Evolutionary conservation across 805 yeast genomes (phyloP), one percentile per base, ranked within the genome.

Genomic region (Wickerhamiella brachini): DNA sequence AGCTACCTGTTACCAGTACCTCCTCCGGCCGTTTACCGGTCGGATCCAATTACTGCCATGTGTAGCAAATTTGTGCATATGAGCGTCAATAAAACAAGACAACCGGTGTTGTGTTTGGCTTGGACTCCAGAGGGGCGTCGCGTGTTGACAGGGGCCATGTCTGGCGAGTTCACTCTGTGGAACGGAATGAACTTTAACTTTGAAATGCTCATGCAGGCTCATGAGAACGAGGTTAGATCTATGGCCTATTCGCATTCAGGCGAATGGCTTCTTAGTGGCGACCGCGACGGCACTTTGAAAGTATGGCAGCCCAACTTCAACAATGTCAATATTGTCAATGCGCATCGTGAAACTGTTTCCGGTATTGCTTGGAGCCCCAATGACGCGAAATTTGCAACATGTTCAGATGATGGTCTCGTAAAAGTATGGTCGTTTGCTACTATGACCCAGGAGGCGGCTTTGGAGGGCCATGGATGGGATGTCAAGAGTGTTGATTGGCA

Each of bases 301-400:
- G 90, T 84, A 62, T 93, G 98, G 98, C 97, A 89, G 68, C 95
- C 97, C 5, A 93, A 93, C 67, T 86, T 93, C 71, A 93, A 93
- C 68, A 90, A 93, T 71, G 97, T 94, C 46, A 88, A 90, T 64
- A 61, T 77, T 49, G 65, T 80, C 34, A 74, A 76, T 41, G 88
- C 82, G 0, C 95, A 88, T 63, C 73, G 83, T 5, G 93, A 86
- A 65, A 85, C 85, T 9, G 76, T 93, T 42, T 75, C 95, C 53
- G 97, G 87, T 60, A 75, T 93, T 43, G 82, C 89, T 5, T 93
- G 93, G 66, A 78, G 90, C 48, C 96, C 96, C 5, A 83, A 81
- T 59, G 98, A 90, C 65, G 71, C 88, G 8, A 87, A 88, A 64
- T 93, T 89, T 66, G 85, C 88, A n/a, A 85, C 95, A 1, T 85